Conservation (phyloP, 306 rosid species). For the Ammopiptanthus mongolicus region DNA sequence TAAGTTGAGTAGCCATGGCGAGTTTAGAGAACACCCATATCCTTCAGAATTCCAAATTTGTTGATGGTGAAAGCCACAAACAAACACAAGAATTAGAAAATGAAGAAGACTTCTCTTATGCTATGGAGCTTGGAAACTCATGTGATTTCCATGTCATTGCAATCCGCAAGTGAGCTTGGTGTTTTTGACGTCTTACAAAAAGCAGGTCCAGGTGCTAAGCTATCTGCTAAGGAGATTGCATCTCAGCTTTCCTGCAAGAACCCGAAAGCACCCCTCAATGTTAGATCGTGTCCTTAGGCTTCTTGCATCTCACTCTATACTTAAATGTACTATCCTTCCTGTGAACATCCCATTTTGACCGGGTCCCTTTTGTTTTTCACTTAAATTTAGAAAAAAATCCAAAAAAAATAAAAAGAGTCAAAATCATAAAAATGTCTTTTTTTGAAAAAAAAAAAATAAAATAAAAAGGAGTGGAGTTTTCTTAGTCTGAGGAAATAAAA, state of each 20-base stretch:
- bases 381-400: no score
- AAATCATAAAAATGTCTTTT: no score
- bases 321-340: constrained; percentile 13
- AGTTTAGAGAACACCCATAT: not conserved
- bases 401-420: no score
- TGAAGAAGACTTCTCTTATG: constrained; percentile 36
- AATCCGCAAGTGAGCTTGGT: constrained; percentile 36
- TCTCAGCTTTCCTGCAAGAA: constrained; percentile 28
- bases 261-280: constrained; percentile 36
- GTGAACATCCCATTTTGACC: no score
- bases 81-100: not conserved
- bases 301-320: constrained; percentile 35
- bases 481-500: no score
- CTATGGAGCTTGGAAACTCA: constrained; percentile 23
- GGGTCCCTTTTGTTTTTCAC: no score
- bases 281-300: constrained; percentile 54
- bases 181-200: constrained; percentile 45
- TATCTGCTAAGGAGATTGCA: constrained; percentile 40
- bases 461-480: no score
- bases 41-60: not conserved
- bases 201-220: constrained; percentile 20
- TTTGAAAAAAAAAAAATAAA: no score
- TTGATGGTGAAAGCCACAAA: not conserved
- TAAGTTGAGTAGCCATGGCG: no score
- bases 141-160: constrained; percentile 33